phyloP scores from a whole-genome alignment of 352 stramenopile genomes.

The Globisporangium rhizosaccharum region DNA sequence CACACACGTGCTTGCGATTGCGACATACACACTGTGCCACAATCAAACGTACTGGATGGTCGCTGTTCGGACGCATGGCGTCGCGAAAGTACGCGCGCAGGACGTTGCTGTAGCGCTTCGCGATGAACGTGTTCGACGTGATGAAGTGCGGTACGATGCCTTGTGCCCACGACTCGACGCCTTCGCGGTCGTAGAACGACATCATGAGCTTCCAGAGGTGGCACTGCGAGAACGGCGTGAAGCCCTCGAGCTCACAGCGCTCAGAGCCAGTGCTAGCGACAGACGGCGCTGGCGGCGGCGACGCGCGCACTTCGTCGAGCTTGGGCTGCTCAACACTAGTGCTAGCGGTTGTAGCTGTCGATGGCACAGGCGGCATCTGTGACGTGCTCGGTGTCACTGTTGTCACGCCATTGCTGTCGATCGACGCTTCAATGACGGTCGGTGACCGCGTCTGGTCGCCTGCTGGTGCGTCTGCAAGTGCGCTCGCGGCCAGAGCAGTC shows the following conservation, averaged over 20 bases:
- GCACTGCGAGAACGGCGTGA: conserved; percentile 83
- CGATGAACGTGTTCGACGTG: conserved; percentile 95
- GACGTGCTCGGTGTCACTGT: neutral
- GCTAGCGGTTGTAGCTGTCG: neutral
- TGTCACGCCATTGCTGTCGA: conserved; percentile 7
- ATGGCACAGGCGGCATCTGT: neutral
- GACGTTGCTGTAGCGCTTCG: conserved; percentile 81
- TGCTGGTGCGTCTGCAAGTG: neutral
- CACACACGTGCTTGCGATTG: neutral
- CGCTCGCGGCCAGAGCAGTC: neutral
- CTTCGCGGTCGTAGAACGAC: conserved; percentile 88
- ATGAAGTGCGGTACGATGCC: conserved; percentile 96
- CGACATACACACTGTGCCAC: neutral
- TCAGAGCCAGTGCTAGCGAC: conserved; percentile 17
- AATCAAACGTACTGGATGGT: conserved; percentile 20
- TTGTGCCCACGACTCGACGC: conserved; percentile 86
- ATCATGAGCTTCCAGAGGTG: conserved; percentile 95
- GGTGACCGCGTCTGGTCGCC: conserved; percentile 5
- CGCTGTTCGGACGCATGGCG: conserved; percentile 23
- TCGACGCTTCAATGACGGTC: conserved; percentile 5
- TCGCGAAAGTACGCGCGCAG: conserved; percentile 67
- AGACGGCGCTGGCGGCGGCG: conserved; percentile 3
- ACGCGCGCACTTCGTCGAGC: conserved; percentile 42
- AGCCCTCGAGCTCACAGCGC: conserved; percentile 84
- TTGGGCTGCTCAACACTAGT: conserved; percentile 16